Evolutionary conservation across 208 protist species (phyloP).

Genomic region (Vickermania ingenoplastis): DNA sequence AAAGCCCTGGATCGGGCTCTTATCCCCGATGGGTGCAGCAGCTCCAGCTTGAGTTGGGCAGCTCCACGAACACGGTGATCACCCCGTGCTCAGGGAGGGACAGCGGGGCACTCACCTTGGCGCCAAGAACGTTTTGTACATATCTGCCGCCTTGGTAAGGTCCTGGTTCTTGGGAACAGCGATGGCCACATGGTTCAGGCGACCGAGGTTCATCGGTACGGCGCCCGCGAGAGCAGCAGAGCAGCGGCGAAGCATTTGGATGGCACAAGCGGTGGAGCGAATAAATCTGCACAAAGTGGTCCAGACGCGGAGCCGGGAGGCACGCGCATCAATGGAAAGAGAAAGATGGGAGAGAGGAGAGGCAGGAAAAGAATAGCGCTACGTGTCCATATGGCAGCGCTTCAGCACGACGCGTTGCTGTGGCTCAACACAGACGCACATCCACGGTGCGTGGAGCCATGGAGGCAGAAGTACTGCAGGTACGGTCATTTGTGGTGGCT

Average conservation of each 20-base stretch:
- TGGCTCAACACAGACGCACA: too few species aligned
- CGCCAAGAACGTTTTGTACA: conserved; percentile 73
- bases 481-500: too few species aligned
- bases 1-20: conserved; percentile 85
- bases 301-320: too few species aligned
- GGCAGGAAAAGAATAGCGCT: too few species aligned
- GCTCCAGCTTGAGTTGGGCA: conserved; percentile 90
- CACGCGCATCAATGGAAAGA: too few species aligned
- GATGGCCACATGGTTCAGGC: conserved; percentile 93
- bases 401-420: too few species aligned
- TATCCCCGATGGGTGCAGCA: conserved; percentile 84
- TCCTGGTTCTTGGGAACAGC: conserved; percentile 69
- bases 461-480: too few species aligned
- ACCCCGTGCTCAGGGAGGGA: conserved; percentile 86
- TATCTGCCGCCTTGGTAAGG: conserved; percentile 30
- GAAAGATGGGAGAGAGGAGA: too few species aligned
- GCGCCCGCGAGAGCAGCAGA: conserved; percentile 5
- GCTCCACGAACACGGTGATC: conserved; percentile 87
- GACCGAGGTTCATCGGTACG: conserved; percentile 39
- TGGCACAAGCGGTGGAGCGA: too few species aligned
- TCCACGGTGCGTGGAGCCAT: too few species aligned
- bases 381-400: too few species aligned
- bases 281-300: too few species aligned
- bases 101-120: conserved; percentile 69
- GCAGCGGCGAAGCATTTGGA: conserved; percentile 6